Evolutionary conservation across 202 grass and related monocot genomes (phyloP), one percentile per base, ranked within the genome.

Genomic region (Panicum hallii): DNA sequence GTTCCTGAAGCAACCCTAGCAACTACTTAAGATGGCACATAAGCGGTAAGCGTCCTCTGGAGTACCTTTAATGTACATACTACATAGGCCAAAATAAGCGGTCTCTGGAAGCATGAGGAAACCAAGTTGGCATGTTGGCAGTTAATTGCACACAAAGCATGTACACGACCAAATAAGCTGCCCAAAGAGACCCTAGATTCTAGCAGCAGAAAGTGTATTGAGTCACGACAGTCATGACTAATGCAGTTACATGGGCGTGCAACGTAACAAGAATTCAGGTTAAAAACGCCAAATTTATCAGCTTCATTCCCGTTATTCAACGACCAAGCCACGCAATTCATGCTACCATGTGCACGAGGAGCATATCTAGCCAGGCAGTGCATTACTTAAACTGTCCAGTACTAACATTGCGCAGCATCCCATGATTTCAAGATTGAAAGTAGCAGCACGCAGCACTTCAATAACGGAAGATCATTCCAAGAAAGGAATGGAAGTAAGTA

Each of bases 121-220:
- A 72, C 46, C 16, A 63, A 56, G 26, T 17, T 54, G 74, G 46
- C 54, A 46, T 3, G 9, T 8, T 75, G 34, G 50, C 53, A 22
- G 5, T 48, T 78, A 20, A 41, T 72, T 41, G 26, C 63, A 47
- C 63, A 36, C 57, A 47, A 64, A 81, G 46, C 34, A 89, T 28
- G 70, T 48, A 11, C 1, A 14, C 34, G 52, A 19, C 34, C 19
- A 70, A 58, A 77, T 19, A 77, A 61, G 56, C 13, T 3, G 8
- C 70, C 34, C 46, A 63, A 70, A 68, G 26, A 56, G 15, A 5
- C 9, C 13, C 3, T 26, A 44, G 17, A 69, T 57, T 77, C 32
- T 50, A 77, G 64, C 19, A 55, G 63, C 45, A 0, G 53, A 26
- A 52, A 64, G 1, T 78, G 14, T 0, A 34, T 9, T 6, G 23